phyloP scores from a whole-genome alignment of 106 monocot genomes.

The Posidonia australis region DNA sequence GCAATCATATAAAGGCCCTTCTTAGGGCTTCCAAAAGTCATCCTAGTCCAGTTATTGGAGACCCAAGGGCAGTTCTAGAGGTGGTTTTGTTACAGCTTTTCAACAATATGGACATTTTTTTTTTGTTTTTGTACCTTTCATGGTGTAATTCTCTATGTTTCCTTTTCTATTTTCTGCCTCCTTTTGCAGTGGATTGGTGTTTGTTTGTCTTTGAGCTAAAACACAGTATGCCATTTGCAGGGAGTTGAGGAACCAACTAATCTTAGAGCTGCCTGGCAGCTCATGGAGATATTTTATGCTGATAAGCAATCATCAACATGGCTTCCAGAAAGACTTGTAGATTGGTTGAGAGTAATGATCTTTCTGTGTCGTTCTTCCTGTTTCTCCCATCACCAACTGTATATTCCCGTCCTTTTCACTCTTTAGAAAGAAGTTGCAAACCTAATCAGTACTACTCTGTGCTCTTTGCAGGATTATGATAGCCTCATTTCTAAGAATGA shows the following conservation, averaged over 20 bases:
- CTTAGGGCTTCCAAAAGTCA: constrained; percentile 28
- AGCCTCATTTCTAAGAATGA: constrained; percentile 43
- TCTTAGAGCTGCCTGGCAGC: constrained; percentile 80
- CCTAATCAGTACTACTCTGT: background rate
- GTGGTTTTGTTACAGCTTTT: constrained; percentile 14
- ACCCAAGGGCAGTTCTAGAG: constrained; percentile 47
- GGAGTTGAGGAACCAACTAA: constrained; percentile 33
- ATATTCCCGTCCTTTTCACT: background rate
- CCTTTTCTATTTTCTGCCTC: no score
- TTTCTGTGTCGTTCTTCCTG: constrained; percentile 7
- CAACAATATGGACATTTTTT: background rate
- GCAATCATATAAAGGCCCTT: constrained; percentile 48
- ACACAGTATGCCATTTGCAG: constrained; percentile 21
- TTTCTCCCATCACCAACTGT: background rate
- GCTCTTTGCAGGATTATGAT: constrained; percentile 61
- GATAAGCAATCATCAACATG: constrained; percentile 58
- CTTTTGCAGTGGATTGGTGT: background rate
- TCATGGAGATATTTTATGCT: constrained; percentile 80
- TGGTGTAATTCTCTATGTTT: constrained; percentile 10
- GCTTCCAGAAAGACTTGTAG: constrained; percentile 83
- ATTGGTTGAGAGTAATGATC: constrained; percentile 89
- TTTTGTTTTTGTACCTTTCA: background rate
- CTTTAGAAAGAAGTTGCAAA: background rate
- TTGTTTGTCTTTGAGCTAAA: background rate
- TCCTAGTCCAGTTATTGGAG: constrained; percentile 39